These are phyloP conservation scores for Sporobolomyces phaffii DNA, from an alignment of 768 basidiomycete genomes.

Conservation along the genomic window DNA sequence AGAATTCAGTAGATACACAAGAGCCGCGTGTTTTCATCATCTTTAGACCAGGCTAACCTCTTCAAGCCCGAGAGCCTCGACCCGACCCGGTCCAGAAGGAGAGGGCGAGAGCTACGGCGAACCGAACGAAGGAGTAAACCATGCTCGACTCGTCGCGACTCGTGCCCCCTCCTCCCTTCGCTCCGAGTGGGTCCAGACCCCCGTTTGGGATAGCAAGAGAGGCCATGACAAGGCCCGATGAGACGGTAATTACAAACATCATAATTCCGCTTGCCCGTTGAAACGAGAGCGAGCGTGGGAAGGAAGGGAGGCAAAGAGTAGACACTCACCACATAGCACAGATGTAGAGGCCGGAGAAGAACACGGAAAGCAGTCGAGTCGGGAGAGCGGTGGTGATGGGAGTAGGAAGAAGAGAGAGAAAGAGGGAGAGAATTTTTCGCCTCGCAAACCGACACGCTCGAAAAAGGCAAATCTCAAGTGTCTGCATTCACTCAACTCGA, in stretches of 20 bases:
- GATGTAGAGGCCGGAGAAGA: neutral
- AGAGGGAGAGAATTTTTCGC: neutral
- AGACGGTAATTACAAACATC: constrained; percentile 24
- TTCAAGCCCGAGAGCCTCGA: neutral
- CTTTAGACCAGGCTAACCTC: neutral
- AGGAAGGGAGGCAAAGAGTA: neutral
- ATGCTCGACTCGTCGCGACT: neutral
- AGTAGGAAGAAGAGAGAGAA: neutral
- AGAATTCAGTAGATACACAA: constrained; percentile 16
- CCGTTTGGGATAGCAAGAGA: neutral
- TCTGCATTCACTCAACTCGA: neutral
- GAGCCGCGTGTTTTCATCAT: constrained; percentile 25
- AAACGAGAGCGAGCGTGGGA: neutral
- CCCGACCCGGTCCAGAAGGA: neutral
- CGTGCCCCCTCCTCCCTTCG: neutral
- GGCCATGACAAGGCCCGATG: neutral
- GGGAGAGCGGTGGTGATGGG: neutral
- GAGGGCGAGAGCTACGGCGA: neutral
- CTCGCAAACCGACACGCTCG: neutral
- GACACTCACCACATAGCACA: neutral
- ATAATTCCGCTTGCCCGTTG: neutral
- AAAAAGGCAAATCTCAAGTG: neutral
- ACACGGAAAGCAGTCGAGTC: neutral
- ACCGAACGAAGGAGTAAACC: constrained; percentile 26
- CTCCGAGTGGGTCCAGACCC: neutral